Conservation (phyloP, 179 eudicot genomes). For the Silene noctiflora region DNA sequence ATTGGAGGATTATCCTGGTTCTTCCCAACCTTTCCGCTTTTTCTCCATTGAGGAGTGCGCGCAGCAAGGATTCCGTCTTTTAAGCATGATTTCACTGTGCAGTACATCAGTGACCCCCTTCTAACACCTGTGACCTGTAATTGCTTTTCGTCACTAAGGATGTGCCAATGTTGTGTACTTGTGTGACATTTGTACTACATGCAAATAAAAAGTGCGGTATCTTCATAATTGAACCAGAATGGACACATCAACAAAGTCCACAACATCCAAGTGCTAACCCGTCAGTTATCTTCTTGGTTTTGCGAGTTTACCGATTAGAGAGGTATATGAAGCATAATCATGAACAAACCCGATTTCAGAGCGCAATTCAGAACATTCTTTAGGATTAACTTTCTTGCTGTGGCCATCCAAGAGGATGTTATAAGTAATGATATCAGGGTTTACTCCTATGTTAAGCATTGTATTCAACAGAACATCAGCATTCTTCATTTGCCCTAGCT, state of each 20-base stretch:
- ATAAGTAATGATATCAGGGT: slow-evolving; percentile 67
- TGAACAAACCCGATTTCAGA: slow-evolving; percentile 56
- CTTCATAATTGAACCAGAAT: no score
- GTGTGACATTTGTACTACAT: no score
- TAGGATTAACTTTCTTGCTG: slow-evolving; percentile 37
- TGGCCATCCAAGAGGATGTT: slow-evolving; percentile 69
- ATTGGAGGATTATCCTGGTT: no score
- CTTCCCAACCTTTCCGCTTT: no score
- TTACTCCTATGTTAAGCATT: slow-evolving; percentile 64
- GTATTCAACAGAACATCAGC: slow-evolving; percentile 57
- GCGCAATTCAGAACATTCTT: slow-evolving; percentile 35
- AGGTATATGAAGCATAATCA: slow-evolving; percentile 61
- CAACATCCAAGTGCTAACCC: not conserved
- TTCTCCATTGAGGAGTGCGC: no score
- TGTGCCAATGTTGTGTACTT: no score
- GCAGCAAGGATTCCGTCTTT: no score
- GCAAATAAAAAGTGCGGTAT: no score
- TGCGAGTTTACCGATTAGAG: slow-evolving; percentile 38
- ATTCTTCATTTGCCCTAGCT: slow-evolving; percentile 65
- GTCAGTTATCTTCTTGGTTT: slow-evolving; percentile 30
- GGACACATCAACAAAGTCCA: not conserved
- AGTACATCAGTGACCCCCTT: no score
- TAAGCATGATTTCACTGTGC: no score
- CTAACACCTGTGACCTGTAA: no score
- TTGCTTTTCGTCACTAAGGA: no score